These are phyloP conservation scores for Nicotiana rustica DNA, from an alignment of 305 asterid genomes.

Conservation along the genomic window DNA sequence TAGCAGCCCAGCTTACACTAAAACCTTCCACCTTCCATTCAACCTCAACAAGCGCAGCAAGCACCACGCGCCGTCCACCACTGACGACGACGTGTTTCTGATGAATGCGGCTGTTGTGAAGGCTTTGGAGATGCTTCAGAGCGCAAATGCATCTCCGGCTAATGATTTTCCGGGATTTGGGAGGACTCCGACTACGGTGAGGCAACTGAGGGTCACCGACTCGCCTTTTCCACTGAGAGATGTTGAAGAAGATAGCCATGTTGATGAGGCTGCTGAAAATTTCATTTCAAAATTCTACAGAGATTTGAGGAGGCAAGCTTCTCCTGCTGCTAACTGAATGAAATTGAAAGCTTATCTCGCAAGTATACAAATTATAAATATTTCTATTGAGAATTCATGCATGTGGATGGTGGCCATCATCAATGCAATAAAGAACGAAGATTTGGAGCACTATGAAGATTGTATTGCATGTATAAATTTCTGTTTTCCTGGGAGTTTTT, in stretches of 20 bases:
- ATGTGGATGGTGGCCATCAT: slow-evolving; percentile 1
- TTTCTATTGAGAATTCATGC: background rate
- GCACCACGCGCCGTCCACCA: slow-evolving; percentile 31
- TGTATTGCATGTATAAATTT: slow-evolving; percentile 32
- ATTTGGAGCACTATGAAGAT: slow-evolving; percentile 26
- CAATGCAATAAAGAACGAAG: slow-evolving; percentile 5
- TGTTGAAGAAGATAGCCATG: slow-evolving; percentile 45
- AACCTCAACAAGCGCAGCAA: slow-evolving; percentile 50
- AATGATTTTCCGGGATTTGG: slow-evolving; percentile 67
- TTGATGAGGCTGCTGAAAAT: slow-evolving; percentile 72
- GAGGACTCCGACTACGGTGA: slow-evolving; percentile 62
- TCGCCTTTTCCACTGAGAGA: slow-evolving; percentile 67
- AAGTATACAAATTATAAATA: background rate
- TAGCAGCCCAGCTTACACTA: slow-evolving; percentile 45
- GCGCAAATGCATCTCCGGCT: slow-evolving; percentile 48
- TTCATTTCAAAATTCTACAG: slow-evolving; percentile 52
- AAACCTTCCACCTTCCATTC: slow-evolving; percentile 43
- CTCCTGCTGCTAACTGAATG: slow-evolving; percentile 2
- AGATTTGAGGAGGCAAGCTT: slow-evolving; percentile 47
- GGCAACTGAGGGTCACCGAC: slow-evolving; percentile 78
- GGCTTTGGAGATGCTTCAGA: slow-evolving; percentile 56
- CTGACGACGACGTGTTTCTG: slow-evolving; percentile 37
- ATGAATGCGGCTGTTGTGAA: slow-evolving; percentile 39
- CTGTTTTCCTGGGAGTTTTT: slow-evolving; percentile 8
- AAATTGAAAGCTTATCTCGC: background rate